A percentile compares a stretch with the other conserved stretches of the same genome.
Evolutionary conservation across 2,329 filamentous ascomycete genomes (phyloP).

Genomic region (Aspergillus sojae): DNA sequence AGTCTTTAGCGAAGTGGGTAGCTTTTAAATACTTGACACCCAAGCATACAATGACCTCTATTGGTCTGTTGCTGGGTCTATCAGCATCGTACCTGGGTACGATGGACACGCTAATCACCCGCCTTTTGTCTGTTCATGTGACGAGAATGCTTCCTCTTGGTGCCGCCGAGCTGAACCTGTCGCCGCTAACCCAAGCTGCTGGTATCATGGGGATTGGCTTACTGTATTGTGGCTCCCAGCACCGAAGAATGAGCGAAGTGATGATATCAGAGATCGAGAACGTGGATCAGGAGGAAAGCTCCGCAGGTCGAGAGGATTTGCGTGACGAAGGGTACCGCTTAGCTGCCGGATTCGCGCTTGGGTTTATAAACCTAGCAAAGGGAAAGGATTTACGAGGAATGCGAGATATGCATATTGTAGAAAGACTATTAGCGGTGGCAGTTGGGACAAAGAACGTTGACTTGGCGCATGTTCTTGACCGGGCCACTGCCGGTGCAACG

Average conservation of each 20-base stretch:
- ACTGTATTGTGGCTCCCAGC: conserved; percentile 91
- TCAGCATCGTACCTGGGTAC: conserved; percentile 94
- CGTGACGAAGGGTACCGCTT: conserved; percentile 95
- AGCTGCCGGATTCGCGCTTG: conserved; percentile 88
- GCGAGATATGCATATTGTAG: conserved; percentile 90
- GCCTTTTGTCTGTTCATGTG: conserved; percentile 91
- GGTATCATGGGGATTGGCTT: conserved; percentile 97
- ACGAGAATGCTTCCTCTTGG: conserved; percentile 91
- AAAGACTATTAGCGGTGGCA: conserved; percentile 81
- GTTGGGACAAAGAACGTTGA: conserved; percentile 89
- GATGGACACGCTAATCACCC: conserved; percentile 94
- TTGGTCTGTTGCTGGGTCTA: conserved; percentile 87
- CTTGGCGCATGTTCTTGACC: conserved; percentile 88
- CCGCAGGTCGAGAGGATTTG: conserved; percentile 70
- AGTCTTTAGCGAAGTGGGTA: conserved; percentile 93
- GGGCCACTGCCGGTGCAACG: conserved; percentile 89
- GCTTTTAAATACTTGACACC: conserved; percentile 99
- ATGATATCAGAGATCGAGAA: conserved; percentile 98
- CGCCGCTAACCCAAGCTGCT: conserved; percentile 89
- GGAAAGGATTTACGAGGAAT: conserved; percentile 85
- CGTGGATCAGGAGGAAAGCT: conserved; percentile 74
- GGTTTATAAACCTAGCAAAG: conserved; percentile 91
- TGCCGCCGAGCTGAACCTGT: conserved; percentile 90
- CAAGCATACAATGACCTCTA: conserved; percentile 98
- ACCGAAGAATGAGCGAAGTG: conserved; percentile 97